These are phyloP conservation scores for Polytolypa hystricis DNA, from an alignment of 2,329 filamentous ascomycete genomes.

Conservation along the genomic window DNA sequence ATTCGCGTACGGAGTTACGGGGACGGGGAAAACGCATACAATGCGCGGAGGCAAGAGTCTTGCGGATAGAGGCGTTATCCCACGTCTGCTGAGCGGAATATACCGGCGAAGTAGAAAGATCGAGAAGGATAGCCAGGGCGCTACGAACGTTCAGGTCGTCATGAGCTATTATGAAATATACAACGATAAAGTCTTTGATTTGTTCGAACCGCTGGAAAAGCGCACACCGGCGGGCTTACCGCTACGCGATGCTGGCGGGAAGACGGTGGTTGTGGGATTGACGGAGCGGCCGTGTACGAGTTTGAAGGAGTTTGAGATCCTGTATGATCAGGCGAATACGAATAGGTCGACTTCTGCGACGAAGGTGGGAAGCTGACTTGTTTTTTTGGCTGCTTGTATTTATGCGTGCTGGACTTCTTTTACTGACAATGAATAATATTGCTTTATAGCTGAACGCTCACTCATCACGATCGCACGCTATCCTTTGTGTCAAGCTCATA, in stretches of 20 bases:
- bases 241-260: slow-evolving; percentile 74
- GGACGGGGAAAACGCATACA: slow-evolving; percentile 89
- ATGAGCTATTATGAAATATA: slow-evolving; percentile 96
- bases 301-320: slow-evolving; percentile 76
- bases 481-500: slow-evolving; percentile 79
- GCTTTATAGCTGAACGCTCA: slow-evolving; percentile 63
- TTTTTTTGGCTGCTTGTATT: neutral
- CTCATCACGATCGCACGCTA: slow-evolving; percentile 80
- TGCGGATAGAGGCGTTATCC: slow-evolving; percentile 78
- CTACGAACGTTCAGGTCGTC: slow-evolving; percentile 60
- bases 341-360: slow-evolving; percentile 83
- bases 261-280: slow-evolving; percentile 75
- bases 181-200: slow-evolving; percentile 87
- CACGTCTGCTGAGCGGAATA: slow-evolving; percentile 70
- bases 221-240: slow-evolving; percentile 70
- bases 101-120: slow-evolving; percentile 80
- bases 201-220: slow-evolving; percentile 80
- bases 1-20: slow-evolving; percentile 88
- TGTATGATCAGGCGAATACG: slow-evolving; percentile 86
- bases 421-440: slow-evolving; percentile 15
- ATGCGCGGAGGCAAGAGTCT: slow-evolving; percentile 86
- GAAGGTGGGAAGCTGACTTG: slow-evolving; percentile 42
- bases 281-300: slow-evolving; percentile 72
- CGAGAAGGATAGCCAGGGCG: slow-evolving; percentile 61
- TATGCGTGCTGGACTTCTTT: too few species aligned